Base-by-base conservation (phyloP, 805 yeast genomes). In the Candida railenensis region DNA sequence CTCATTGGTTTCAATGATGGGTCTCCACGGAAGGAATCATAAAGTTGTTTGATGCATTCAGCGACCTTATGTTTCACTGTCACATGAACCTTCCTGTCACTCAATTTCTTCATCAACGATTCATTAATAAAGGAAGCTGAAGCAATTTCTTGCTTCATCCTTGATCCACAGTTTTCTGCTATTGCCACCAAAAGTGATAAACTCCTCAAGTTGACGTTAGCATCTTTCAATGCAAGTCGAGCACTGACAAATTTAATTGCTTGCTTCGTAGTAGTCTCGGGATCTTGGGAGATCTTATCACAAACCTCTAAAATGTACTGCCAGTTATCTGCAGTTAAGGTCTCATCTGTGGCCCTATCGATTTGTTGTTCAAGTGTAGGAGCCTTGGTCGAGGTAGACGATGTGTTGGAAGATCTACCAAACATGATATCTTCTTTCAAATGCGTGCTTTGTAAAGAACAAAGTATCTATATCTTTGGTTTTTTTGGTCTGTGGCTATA, bases 1-100 rank as follows among this genome's bases (percentile, higher is more conserved):
- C 73, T 69, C 78, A 91, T 80, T 1, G 86, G 83, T 48, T 75
- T 76, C 55, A 92, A 74, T 2, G 92, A 83, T 0, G 94, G 92
- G 62, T 94, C 98, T 21, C 65, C 62, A 46, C 76, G 71, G 63
- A 90, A 89, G 2, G 85, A 77, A 34, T 75, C 66, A 18, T 83
- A 65, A 51, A 94, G 71, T 57, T 88, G 89, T 43, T 74, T 76
- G 38, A 90, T 76, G 28, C 85, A 82, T 57, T 85, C 88, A 11
- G 81, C 78, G 3, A 89, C 71, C 42, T 80, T 78, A 42, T 69
- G 62, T 62, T 88, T 88, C 44, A 94, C 86, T 2, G 81, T 75
- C 22, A 71, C 63, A 67, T 91, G 96, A 28, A 85, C 77, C 34
- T 70, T 63, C 7, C 70, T 59, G 54, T 82, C 87, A 8, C 81